Evolutionary conservation across 768 basidiomycete genomes (phyloP).

Genomic region (Amanita subjunquillea): DNA sequence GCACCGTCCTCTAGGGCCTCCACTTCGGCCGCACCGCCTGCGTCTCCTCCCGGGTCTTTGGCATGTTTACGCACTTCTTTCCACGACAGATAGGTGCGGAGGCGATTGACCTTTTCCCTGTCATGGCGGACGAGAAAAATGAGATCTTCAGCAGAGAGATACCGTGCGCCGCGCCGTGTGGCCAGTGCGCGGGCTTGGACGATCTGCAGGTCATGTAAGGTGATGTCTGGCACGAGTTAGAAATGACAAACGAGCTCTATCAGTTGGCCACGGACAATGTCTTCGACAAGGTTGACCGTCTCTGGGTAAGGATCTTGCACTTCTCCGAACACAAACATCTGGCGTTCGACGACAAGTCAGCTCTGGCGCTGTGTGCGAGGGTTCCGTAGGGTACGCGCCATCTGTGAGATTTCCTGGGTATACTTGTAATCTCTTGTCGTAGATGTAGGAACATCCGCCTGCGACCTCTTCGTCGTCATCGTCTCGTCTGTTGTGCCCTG

Average conservation of each 20-base stretch:
- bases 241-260: constrained; percentile 65
- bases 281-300: constrained; percentile 90
- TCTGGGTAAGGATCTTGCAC: constrained; percentile 83
- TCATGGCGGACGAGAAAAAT: constrained; percentile 96
- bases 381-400: constrained; percentile 39
- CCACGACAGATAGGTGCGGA: constrained; percentile 92
- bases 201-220: constrained; percentile 37
- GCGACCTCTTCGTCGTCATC: constrained; percentile 5
- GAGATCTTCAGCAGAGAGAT: constrained; percentile 86
- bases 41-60: constrained; percentile 81
- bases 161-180: constrained; percentile 73
- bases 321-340: constrained; percentile 98
- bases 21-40: constrained; percentile 70
- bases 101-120: constrained; percentile 84
- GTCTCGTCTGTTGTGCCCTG: not conserved
- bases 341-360: not conserved
- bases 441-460: constrained; percentile 9
- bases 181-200: constrained; percentile 83
- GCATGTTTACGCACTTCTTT: constrained; percentile 95
- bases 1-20: constrained; percentile 78
- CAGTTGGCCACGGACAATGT: constrained; percentile 84
- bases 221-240: not conserved
- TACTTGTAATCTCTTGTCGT: constrained; percentile 70
- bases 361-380: no score
- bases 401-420: constrained; percentile 86